Evolutionary conservation across 352 stramenopile genomes (phyloP), one percentile per base, ranked within the genome.

Genomic region (Phytophthora ohioensis): DNA sequence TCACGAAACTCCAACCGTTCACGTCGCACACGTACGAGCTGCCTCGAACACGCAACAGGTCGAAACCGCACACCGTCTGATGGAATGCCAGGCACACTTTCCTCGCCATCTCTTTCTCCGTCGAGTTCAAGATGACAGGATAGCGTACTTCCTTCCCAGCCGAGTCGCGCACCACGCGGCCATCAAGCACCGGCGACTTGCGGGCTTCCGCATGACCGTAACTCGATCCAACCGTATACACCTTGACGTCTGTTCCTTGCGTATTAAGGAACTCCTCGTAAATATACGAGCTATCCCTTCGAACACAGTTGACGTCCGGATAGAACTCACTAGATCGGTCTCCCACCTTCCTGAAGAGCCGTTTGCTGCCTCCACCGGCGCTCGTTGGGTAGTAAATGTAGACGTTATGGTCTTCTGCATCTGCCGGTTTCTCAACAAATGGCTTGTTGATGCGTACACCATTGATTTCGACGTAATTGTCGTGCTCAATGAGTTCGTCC

Each of bases 1-100:
- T 99, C 17, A 99, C 98, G 78, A 99, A 99, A 72, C 93, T 99
- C 94, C 97, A 99, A 21, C 98, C 98, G 79, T 99, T 99, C 21
- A 99, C 98, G 82, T 99, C 98, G 84, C 98, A 99, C 9, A 99
- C 97, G 76, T 98, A 99, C 30, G 95, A 97, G 39, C 70, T 97
- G 65, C 82, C 93, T 32, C 84, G 90, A 84, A 95, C 88, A 36
- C 98, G 88, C 35, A 99, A 83, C 49, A 99, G 80, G 79, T 99
- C 98, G 74, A 99, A 99, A 12, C 98, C 98, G 80, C 98, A 99
- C 12, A 99, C 97, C 15, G 97, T 98, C 76, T 99, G 98, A 64
- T 98, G 96, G 80, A 99, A 99, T 1, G 97, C 95, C 9, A 98
- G 75, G 31, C 88, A 95, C 30, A 97, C 84, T 69, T 95, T 97